These are phyloP conservation scores for Entrophospora sp. DNA, from an alignment of 192 early-diverging fungal genomes.

Conservation along the genomic window DNA sequence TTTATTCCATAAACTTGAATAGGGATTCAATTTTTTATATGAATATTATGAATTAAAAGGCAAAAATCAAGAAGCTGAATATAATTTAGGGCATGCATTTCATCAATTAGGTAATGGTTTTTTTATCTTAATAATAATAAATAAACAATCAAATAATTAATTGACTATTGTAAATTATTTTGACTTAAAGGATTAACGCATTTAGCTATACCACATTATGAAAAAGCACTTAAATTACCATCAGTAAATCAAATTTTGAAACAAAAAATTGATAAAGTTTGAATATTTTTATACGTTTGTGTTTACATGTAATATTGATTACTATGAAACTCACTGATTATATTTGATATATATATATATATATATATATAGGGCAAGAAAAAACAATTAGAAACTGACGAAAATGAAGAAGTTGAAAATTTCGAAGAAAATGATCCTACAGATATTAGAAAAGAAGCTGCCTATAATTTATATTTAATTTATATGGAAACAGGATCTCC, in stretches of 20 bases:
- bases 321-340: background rate
- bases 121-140: background rate
- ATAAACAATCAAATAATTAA: background rate
- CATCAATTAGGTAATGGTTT: constrained; percentile 58
- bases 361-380: background rate
- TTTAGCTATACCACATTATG: constrained; percentile 82
- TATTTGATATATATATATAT: background rate
- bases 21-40: constrained; percentile 56
- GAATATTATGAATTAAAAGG: constrained; percentile 47
- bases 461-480: constrained; percentile 84
- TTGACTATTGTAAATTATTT: background rate
- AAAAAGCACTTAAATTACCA: constrained; percentile 55
- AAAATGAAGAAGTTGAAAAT: background rate
- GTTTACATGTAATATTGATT: background rate
- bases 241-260: constrained; percentile 30
- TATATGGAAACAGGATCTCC: constrained; percentile 66
- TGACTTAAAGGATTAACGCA: constrained; percentile 49
- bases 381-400: background rate
- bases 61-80: constrained; percentile 55
- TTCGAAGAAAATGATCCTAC: constrained; percentile 36
- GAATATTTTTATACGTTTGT: background rate
- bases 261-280: constrained; percentile 4
- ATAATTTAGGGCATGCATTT: constrained; percentile 83
- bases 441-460: constrained; percentile 68
- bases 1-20: background rate